Conservation (phyloP, 306 rosid genomes). For the Vicia villosa region DNA sequence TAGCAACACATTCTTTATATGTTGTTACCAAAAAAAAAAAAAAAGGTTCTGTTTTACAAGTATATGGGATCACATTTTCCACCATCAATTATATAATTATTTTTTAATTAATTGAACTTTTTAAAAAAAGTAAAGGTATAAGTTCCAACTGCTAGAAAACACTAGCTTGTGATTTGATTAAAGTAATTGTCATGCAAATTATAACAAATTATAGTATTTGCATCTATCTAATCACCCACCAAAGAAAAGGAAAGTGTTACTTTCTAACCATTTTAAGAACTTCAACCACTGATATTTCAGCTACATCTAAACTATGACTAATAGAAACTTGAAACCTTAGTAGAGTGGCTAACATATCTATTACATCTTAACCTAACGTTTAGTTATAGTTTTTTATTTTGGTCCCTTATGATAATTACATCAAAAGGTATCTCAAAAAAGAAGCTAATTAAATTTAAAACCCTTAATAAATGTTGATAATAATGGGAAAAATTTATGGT, state of each 20-base stretch:
- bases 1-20: slow-evolving; percentile 41
- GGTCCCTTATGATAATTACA: slow-evolving; percentile 32
- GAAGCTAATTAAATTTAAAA: slow-evolving; percentile 24
- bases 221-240: slow-evolving; percentile 52
- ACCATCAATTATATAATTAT: slow-evolving; percentile 6
- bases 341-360: slow-evolving; percentile 46
- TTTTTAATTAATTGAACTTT: slow-evolving; percentile 32
- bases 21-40: slow-evolving; percentile 14
- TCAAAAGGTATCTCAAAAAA: slow-evolving; percentile 30
- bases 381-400: neutral
- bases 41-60: slow-evolving; percentile 20
- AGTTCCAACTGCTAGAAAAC: slow-evolving; percentile 46
- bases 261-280: slow-evolving; percentile 45
- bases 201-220: slow-evolving; percentile 38
- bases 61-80: slow-evolving; percentile 28
- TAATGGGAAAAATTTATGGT: neutral
- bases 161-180: slow-evolving; percentile 50
- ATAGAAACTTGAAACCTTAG: slow-evolving; percentile 40
- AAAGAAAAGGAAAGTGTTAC: slow-evolving; percentile 47
- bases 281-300: slow-evolving; percentile 47
- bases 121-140: slow-evolving; percentile 40
- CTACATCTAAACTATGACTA: slow-evolving; percentile 44
- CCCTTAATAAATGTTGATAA: slow-evolving; percentile 26
- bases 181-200: slow-evolving; percentile 44
- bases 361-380: slow-evolving; percentile 38